phyloP scores from a whole-genome alignment of 1,139 yeast genomes.

The Diutina scorzettiae region DNA sequence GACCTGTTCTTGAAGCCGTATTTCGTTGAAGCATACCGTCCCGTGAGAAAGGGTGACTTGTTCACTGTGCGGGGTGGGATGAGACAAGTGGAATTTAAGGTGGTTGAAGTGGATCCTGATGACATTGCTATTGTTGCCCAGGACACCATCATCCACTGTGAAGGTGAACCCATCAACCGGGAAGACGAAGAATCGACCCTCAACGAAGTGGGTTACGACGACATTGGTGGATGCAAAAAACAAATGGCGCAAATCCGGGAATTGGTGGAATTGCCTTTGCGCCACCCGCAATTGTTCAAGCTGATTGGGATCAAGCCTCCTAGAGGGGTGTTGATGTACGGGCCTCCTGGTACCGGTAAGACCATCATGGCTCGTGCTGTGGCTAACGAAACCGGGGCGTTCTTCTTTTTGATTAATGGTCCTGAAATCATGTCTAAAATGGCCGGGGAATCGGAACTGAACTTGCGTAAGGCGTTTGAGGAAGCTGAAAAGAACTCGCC shows the following conservation, averaged over 20 bases:
- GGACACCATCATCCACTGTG: slow-evolving; percentile 96
- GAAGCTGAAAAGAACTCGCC: slow-evolving; percentile 99
- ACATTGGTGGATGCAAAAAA: slow-evolving; percentile 97
- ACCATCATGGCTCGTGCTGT: slow-evolving; percentile 99
- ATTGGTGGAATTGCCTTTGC: slow-evolving; percentile 88
- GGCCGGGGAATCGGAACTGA: slow-evolving; percentile 99
- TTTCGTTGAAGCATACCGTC: slow-evolving; percentile 97
- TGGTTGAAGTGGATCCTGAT: slow-evolving; percentile 95
- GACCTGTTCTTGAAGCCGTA: slow-evolving; percentile 96
- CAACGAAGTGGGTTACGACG: slow-evolving; percentile 97
- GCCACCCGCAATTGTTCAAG: slow-evolving; percentile 95
- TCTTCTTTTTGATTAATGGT: slow-evolving; percentile 94
- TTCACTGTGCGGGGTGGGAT: slow-evolving; percentile 95
- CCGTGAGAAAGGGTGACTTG: slow-evolving; percentile 94
- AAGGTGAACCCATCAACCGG: slow-evolving; percentile 97
- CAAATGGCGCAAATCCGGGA: slow-evolving; percentile 99
- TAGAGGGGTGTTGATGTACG: slow-evolving; percentile 92
- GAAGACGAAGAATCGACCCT: slow-evolving; percentile 96
- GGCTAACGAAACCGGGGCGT: slow-evolving; percentile 98
- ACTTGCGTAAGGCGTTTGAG: slow-evolving; percentile 94
- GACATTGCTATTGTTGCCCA: slow-evolving; percentile 97
- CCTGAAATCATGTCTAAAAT: slow-evolving; percentile 99
- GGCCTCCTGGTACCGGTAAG: slow-evolving; percentile 99
- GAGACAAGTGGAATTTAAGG: slow-evolving; percentile 98
- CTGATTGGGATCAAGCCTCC: slow-evolving; percentile 97